Conservation (phyloP, 495 filamentous ascomycete species). For the Penicillium steckii region DNA sequence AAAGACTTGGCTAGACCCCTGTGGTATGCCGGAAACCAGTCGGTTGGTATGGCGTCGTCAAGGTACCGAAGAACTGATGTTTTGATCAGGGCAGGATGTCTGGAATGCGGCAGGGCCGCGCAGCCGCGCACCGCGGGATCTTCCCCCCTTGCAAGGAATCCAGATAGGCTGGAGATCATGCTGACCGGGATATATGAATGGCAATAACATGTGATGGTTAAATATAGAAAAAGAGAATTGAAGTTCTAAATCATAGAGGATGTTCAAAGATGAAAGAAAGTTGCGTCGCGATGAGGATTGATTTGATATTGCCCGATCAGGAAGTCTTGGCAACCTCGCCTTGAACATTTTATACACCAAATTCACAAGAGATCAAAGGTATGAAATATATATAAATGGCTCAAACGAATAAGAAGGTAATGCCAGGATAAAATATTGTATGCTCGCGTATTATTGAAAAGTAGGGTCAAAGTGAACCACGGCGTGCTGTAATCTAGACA, state of each 20-base stretch:
- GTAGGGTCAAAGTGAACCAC: too few relatives aligned
- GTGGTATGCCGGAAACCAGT: not conserved
- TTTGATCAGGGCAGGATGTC: not conserved
- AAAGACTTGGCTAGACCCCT: not conserved
- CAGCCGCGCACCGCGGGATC: slow-evolving; percentile 1
- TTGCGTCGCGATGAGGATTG: not conserved
- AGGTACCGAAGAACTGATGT: slow-evolving; percentile 5
- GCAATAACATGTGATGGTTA: not conserved
- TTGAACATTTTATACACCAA: too few relatives aligned
- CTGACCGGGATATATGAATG: too few relatives aligned
- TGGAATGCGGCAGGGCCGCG: not conserved
- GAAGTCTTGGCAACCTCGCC: too few relatives aligned
- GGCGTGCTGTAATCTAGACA: too few relatives aligned
- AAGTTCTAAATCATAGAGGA: not conserved
- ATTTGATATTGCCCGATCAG: too few relatives aligned
- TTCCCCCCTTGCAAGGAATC: slow-evolving; percentile 15
- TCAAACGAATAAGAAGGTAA: too few relatives aligned
- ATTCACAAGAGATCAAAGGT: too few relatives aligned
- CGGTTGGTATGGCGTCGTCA: slow-evolving; percentile 9
- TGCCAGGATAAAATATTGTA: too few relatives aligned
- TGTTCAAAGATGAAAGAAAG: not conserved
- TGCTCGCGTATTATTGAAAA: too few relatives aligned
- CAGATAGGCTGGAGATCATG: too few relatives aligned
- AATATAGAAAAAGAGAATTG: not conserved
- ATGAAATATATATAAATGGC: too few relatives aligned